Base-by-base conservation (phyloP, 331 rosid genomes). In the Erythrophleum ivorense region DNA sequence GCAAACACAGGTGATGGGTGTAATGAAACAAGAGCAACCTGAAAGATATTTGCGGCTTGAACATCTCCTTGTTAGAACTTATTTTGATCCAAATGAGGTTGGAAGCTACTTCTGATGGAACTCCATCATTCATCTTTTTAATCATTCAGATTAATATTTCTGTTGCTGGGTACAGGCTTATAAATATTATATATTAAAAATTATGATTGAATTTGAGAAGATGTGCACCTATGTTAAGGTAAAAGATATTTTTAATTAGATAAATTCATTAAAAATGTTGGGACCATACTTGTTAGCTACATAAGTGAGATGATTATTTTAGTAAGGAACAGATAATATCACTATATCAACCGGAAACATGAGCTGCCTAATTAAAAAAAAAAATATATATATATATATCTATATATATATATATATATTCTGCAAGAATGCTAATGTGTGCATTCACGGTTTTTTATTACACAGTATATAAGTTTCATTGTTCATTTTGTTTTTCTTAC, bases 1-100 rank as follows among this genome's bases (percentile, higher is more conserved):
- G 79, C 97, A 96, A 81, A 96, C 99, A 76, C 99, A 96, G 81
- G 99, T 94, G 64, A 96, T 96, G 99, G 99, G 99, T 81, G 98
- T 96, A 72, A 91, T 96, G 99, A 96, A 96, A 90, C 98, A 96
- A 82, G 99, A 96, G 84, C 99, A 96, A 82, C 92, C 99, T 19
- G 99, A 96, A 85, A 91, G 99, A 90, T 96, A 94, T 89, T 82
- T 96, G 92, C 98, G 98, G 21, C 98, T 96, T 81, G 99, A 96
- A 81, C 99, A 96, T 86, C 97, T 96, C 45, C 93, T 94, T 49
- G 99, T 94, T 76, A 87, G 99, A 88, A 96, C 99, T 54, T 94
- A 96, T 85, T 96, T 96, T 81, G 99, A 96, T 83, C 97, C 97
- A 19, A 94, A 92, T 57, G 99, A 96, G 99, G 98, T 95, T 55